Percentiles rank a stretch among this genome's conserved stretches.
phyloP scores from a whole-genome alignment of 495 filamentous ascomycete genomes.

The Sabuloglossum arenarium region DNA sequence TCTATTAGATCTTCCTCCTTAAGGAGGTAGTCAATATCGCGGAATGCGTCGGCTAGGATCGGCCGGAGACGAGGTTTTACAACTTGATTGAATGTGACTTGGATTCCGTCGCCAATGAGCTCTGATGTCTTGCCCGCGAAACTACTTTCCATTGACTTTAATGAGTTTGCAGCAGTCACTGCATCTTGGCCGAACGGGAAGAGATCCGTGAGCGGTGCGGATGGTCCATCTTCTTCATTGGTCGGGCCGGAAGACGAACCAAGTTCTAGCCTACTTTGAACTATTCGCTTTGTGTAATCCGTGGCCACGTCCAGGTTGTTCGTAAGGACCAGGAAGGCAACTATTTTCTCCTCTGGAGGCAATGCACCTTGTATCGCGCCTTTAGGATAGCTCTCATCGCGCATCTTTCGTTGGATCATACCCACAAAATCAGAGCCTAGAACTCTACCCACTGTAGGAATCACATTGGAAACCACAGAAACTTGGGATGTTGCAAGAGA shows the following conservation, averaged over 20 bases:
- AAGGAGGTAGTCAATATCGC: slow-evolving; percentile 63
- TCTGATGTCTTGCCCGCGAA: slow-evolving; percentile 63
- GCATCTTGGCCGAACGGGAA: slow-evolving; percentile 68
- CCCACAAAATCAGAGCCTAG: slow-evolving; percentile 83
- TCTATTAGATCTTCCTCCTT: slow-evolving; percentile 30
- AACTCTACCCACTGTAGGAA: slow-evolving; percentile 66
- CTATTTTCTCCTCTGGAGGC: slow-evolving; percentile 64
- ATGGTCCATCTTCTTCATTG: slow-evolving; percentile 5
- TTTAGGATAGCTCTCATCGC: slow-evolving; percentile 78
- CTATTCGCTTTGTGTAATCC: slow-evolving; percentile 76
- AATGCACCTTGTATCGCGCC: slow-evolving; percentile 48
- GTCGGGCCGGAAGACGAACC: neutral
- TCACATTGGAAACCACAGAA: slow-evolving; percentile 48
- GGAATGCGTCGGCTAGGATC: slow-evolving; percentile 70
- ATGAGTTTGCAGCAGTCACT: slow-evolving; percentile 36
- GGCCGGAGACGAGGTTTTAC: slow-evolving; percentile 72
- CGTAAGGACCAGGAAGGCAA: slow-evolving; percentile 75
- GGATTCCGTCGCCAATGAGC: slow-evolving; percentile 59
- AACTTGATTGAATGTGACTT: slow-evolving; percentile 71
- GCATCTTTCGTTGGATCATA: slow-evolving; percentile 95
- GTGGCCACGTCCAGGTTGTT: slow-evolving; percentile 85
- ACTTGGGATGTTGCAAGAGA: slow-evolving; percentile 69
- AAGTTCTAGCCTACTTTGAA: slow-evolving; percentile 37
- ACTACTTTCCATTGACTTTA: slow-evolving; percentile 44
- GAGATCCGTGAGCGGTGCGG: slow-evolving; percentile 29